These are phyloP conservation scores for Akanthomyces lecanii DNA, from an alignment of 2,329 filamentous ascomycete genomes.

Conservation along the genomic window DNA sequence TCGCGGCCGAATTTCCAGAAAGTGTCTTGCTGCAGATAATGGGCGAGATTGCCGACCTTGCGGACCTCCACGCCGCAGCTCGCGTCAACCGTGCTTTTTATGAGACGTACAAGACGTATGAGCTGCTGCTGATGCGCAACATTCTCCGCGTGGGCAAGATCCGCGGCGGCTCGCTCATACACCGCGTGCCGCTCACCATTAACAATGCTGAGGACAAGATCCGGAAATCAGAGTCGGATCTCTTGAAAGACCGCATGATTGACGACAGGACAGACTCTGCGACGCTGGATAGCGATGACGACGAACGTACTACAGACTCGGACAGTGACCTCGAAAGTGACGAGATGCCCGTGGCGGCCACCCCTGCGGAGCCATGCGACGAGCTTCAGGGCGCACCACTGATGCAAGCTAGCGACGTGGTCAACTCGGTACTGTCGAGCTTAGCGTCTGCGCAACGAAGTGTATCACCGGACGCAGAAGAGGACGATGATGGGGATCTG, in stretches of 20 bases:
- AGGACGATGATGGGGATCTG: constrained; percentile 19
- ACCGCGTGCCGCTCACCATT: constrained; percentile 23
- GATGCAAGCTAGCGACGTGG: background rate
- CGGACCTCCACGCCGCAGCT: constrained; percentile 41
- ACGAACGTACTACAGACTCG: constrained; percentile 24
- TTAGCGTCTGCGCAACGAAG: background rate
- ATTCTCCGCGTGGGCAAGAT: constrained; percentile 30
- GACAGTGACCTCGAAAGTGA: constrained; percentile 16
- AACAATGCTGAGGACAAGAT: constrained; percentile 34
- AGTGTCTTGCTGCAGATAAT: constrained; percentile 39
- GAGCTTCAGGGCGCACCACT: background rate
- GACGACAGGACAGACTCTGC: constrained; percentile 27
- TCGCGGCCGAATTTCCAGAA: constrained; percentile 33
- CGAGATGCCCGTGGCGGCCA: constrained; percentile 17
- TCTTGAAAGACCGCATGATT: constrained; percentile 26
- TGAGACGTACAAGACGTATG: constrained; percentile 41
- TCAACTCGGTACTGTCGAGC: constrained; percentile 3
- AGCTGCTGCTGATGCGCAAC: constrained; percentile 36
- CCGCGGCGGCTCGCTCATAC: constrained; percentile 19
- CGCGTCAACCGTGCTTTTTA: constrained; percentile 42
- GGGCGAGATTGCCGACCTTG: constrained; percentile 34
- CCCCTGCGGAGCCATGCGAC: background rate
- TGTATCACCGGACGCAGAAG: background rate
- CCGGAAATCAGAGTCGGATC: constrained; percentile 28
- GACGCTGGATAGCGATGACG: constrained; percentile 28